Evolutionary conservation across 176 grass and related monocot species (phyloP).

Genomic region (Saccharum officinarum): DNA sequence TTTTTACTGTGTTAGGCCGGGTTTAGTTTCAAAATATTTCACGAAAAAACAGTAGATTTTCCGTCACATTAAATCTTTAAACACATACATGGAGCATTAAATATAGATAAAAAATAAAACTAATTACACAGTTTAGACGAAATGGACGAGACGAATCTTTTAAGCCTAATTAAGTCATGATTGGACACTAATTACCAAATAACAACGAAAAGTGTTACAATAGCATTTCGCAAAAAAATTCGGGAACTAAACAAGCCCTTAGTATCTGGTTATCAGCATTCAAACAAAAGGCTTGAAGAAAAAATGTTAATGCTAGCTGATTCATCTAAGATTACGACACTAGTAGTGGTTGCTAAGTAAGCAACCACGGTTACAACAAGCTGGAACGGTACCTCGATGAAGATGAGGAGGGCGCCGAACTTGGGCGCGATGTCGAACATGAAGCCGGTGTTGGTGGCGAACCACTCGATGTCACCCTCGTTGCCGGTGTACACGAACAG

Average conservation of each 20-base stretch:
- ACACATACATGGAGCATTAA: no score
- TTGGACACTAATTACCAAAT: no score
- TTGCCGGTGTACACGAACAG: slow-evolving; percentile 94
- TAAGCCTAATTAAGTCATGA: no score
- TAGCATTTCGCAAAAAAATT: no score
- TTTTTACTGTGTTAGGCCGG: background rate
- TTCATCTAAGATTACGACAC: background rate
- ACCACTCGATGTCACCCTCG: slow-evolving; percentile 87
- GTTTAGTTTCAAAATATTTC: no score
- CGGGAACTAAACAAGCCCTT: no score
- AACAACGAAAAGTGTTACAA: no score
- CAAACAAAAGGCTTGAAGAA: background rate
- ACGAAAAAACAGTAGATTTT: no score
- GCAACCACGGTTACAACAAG: background rate
- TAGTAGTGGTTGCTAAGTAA: background rate
- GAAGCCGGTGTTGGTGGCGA: slow-evolving; percentile 81
- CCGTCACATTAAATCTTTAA: no score
- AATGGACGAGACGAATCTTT: no score
- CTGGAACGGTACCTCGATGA: slow-evolving; percentile 65
- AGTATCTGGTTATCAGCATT: background rate
- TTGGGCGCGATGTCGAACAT: slow-evolving; percentile 82
- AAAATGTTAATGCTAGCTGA: background rate
- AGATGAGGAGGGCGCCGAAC: slow-evolving; percentile 82
- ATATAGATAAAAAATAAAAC: no score
- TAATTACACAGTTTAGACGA: no score